Evolutionary conservation across 225 moss, liverwort and hornwort genomes (phyloP).

Genomic region (Physcomitrellopsis africana): DNA sequence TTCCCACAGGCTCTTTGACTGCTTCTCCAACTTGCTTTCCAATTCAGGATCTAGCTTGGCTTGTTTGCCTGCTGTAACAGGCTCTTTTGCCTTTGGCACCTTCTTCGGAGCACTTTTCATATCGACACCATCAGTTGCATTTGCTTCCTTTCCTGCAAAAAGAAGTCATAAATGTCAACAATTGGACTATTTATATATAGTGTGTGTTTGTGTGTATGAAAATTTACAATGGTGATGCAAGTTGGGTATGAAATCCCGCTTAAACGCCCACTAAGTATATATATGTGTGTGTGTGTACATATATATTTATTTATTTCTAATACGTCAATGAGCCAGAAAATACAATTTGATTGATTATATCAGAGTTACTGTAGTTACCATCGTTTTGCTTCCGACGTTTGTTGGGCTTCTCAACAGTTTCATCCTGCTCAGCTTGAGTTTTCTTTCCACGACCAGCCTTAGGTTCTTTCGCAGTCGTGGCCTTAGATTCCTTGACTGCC

Average conservation of each 20-base stretch:
- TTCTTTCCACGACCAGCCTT: constrained; percentile 56
- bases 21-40: constrained; percentile 78
- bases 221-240: background rate
- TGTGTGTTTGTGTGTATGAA: no score
- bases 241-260: background rate
- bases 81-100: constrained; percentile 48
- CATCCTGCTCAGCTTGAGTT: constrained; percentile 37
- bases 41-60: constrained; percentile 44
- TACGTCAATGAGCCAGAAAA: background rate
- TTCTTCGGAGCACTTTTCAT: constrained; percentile 52
- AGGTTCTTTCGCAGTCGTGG: constrained; percentile 29
- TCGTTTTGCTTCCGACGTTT: constrained; percentile 63
- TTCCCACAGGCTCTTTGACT: constrained; percentile 79
- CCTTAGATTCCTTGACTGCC: constrained; percentile 42
- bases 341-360: background rate
- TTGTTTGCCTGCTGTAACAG: constrained; percentile 34
- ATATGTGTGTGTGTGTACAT: no score
- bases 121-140: constrained; percentile 36
- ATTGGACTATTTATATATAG: no score
- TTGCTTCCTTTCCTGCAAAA: constrained; percentile 42
- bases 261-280: background rate
- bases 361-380: constrained; percentile 31
- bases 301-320: no score
- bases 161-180: background rate
- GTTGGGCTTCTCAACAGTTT: constrained; percentile 55